Evolutionary conservation across 1,284 basidiomycete species (phyloP), one percentile per base, ranked within the genome.

Genomic region (Fomitopsis palustris): DNA sequence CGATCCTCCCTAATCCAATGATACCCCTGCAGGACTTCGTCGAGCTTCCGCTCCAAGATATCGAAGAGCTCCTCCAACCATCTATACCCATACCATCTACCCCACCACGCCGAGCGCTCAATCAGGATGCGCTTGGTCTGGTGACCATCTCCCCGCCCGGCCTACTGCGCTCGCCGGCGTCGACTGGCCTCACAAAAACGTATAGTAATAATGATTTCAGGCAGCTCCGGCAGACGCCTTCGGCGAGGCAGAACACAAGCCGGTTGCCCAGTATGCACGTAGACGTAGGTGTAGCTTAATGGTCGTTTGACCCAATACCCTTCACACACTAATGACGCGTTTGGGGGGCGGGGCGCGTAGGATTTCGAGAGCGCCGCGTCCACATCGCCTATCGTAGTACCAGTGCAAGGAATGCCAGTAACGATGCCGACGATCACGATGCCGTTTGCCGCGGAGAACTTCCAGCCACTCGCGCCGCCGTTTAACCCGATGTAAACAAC

Each of bases 181-280:
- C 85, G 25, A 88, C 87, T 0, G 87, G 88, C n/a, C 77, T 92
- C 33, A 91, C 90, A 17, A 93, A 92, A 75, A 91, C 81, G 60
- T 93, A 92, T 65, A 70, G 70, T 23, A 87, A 82, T 69, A 91
- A 92, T 65, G 90, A 92, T 70, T 92, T 92, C 65, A 78, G 90
- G 58, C 82, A 88, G 68, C 74, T 91, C 64, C 78, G 90, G 54
- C 85, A 87, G 70, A 75, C 78, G 31, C 80, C 87, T 35, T 81
- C 82, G 21, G 82, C 86, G 62, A 82, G 87, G 64, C 81, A 88
- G 70, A 92, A 92, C 69, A 92, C 90, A 60, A 92, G 90, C 72
- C 79, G 90, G 67, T 77, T 92, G 57, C 90, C 90, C 29, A 92
- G 90, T 72, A 87, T 84, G 76, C 90, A 92, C 74, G 90, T 84